phyloP scores from a whole-genome alignment of 2,329 filamentous ascomycete genomes.

The Cytospora chrysosperma region DNA sequence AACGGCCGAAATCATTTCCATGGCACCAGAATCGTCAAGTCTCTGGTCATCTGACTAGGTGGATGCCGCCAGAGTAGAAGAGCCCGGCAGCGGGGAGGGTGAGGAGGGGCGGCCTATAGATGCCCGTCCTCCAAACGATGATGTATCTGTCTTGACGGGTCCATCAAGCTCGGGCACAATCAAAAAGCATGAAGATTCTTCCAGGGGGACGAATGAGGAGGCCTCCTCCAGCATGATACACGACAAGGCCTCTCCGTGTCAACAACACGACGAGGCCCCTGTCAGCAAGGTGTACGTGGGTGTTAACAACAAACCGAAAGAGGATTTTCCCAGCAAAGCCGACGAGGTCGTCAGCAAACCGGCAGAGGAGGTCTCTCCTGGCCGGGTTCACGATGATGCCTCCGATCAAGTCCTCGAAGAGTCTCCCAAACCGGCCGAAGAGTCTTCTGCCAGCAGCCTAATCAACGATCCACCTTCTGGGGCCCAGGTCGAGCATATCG shows the following conservation, averaged over 20 bases:
- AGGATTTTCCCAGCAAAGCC: background rate
- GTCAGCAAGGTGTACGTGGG: background rate
- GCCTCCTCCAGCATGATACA: background rate
- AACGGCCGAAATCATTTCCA: slow-evolving; percentile 2
- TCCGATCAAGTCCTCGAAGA: background rate
- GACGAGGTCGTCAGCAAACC: background rate
- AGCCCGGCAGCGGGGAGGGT: background rate
- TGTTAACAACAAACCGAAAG: background rate
- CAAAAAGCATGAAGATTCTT: background rate
- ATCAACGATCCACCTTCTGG: background rate
- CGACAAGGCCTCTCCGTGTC: background rate
- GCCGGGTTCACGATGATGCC: background rate
- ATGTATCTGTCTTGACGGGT: background rate
- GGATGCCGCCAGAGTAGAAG: background rate
- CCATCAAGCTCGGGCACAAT: background rate
- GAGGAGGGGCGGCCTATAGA: background rate
- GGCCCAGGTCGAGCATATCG: background rate
- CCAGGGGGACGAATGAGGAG: background rate
- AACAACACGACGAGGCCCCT: background rate
- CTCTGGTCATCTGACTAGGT: slow-evolving; percentile 6
- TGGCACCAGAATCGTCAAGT: slow-evolving; percentile 4
- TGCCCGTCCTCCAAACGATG: background rate
- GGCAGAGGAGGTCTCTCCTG: background rate
- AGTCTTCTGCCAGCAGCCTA: background rate
- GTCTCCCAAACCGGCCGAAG: background rate